A percentile compares a stretch with the other conserved stretches of the same genome.
Conservation (phyloP, 768 basidiomycete species). For the Termitomyces sp. region DNA sequence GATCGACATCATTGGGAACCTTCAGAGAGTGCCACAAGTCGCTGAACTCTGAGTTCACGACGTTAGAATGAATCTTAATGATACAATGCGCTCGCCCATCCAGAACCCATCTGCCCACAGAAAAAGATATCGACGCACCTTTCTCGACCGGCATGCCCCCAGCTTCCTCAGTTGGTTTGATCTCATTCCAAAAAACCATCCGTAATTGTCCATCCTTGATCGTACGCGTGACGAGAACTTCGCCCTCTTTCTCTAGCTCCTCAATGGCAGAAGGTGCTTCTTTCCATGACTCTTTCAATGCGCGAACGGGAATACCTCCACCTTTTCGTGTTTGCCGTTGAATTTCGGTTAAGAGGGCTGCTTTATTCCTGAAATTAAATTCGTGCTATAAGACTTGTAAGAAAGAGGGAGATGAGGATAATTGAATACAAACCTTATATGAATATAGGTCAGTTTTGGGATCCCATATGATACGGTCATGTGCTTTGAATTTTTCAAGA, state of each 20-base stretch:
- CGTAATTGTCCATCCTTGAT: slow-evolving; percentile 78
- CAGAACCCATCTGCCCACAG: background rate
- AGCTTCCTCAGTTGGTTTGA: slow-evolving; percentile 70
- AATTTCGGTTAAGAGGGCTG: slow-evolving; percentile 79
- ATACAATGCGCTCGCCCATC: slow-evolving; percentile 10
- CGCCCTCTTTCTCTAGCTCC: slow-evolving; percentile 86
- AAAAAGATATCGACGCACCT: slow-evolving; percentile 39
- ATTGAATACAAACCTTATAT: slow-evolving; percentile 60
- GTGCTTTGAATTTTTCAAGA: slow-evolving; percentile 77
- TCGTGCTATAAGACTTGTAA: slow-evolving; percentile 59
- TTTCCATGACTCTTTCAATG: slow-evolving; percentile 89
- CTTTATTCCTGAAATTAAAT: slow-evolving; percentile 82
- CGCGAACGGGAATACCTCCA: slow-evolving; percentile 79
- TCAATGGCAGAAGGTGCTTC: slow-evolving; percentile 81
- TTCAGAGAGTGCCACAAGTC: slow-evolving; percentile 85
- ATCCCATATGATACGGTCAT: slow-evolving; percentile 78
- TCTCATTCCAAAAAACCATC: slow-evolving; percentile 90
- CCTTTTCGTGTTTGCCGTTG: slow-evolving; percentile 82
- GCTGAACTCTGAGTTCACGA: slow-evolving; percentile 61
- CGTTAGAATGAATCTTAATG: slow-evolving; percentile 10
- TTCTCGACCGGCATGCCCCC: slow-evolving; percentile 77
- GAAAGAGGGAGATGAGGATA: background rate
- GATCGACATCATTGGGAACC: slow-evolving; percentile 83
- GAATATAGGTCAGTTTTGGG: slow-evolving; percentile 83
- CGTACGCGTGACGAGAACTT: slow-evolving; percentile 84